Conservation (phyloP, 805 yeast species). For the Spathaspora passalidarum region DNA sequence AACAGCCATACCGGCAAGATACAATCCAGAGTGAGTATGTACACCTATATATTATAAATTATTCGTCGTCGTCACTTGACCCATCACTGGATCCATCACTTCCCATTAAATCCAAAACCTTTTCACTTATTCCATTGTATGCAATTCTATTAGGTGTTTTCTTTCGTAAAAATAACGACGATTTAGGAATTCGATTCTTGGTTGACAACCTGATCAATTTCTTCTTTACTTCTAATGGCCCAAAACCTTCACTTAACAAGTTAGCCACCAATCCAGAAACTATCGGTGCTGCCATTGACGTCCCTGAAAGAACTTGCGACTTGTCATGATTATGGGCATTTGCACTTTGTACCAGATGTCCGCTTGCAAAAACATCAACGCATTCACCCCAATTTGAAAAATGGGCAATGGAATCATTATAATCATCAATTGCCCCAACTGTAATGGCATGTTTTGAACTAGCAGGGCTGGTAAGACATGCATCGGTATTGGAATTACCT, state of each 20-base stretch:
- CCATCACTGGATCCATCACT: neutral
- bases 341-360: constrained; percentile 58
- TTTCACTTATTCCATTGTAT: constrained; percentile 14
- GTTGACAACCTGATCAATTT: constrained; percentile 45
- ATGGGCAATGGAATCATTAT: constrained; percentile 62
- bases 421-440: constrained; percentile 86
- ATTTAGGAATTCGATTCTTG: constrained; percentile 34
- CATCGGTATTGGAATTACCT: constrained; percentile 76
- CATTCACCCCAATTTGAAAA: constrained; percentile 91
- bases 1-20: too few species aligned
- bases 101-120: neutral
- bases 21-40: too few species aligned
- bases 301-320: constrained; percentile 55
- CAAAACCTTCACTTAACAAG: constrained; percentile 50
- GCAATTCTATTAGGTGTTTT: constrained; percentile 62
- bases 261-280: constrained; percentile 64
- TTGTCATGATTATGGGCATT: constrained; percentile 7
- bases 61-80: too few species aligned
- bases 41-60: too few species aligned
- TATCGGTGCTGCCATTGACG: constrained; percentile 79
- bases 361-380: constrained; percentile 83
- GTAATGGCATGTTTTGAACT: constrained; percentile 69
- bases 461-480: constrained; percentile 86
- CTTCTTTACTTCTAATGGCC: constrained; percentile 38
- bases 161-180: constrained; percentile 44